phyloP scores from a whole-genome alignment of 345 rosid genomes.

The Salix udensis region DNA sequence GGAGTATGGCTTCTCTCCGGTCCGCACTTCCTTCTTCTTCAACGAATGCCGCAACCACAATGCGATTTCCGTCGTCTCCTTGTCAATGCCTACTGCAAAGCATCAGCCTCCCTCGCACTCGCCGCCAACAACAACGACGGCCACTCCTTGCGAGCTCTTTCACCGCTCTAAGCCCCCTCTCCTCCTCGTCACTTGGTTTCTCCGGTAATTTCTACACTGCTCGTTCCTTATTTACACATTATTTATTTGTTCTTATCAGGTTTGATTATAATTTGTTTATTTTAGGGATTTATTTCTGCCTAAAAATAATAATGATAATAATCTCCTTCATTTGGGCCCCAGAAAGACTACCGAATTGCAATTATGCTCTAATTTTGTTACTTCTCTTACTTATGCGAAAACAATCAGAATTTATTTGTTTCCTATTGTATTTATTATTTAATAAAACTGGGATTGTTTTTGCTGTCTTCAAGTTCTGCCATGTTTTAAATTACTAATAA shows the following conservation, averaged over 20 bases:
- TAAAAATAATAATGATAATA: too few species aligned
- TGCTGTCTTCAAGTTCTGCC: background rate
- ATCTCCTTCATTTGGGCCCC: too few species aligned
- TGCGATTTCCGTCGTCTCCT: constrained; percentile 32
- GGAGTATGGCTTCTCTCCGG: constrained; percentile 65
- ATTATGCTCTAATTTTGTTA: too few species aligned
- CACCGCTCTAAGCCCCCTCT: constrained; percentile 42
- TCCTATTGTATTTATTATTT: too few species aligned
- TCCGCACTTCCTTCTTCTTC: constrained; percentile 50
- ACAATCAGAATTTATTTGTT: too few species aligned
- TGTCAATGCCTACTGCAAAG: background rate
- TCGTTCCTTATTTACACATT: background rate
- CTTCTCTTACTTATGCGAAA: too few species aligned
- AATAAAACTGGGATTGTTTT: too few species aligned
- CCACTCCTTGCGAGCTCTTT: constrained; percentile 31
- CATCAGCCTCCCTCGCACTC: constrained; percentile 21
- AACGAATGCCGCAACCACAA: constrained; percentile 14
- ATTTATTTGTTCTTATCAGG: background rate
- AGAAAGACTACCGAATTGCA: too few species aligned
- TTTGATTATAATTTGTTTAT: background rate
- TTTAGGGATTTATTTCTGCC: background rate
- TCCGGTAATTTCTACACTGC: constrained; percentile 35
- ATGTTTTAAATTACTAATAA: background rate
- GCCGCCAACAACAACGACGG: constrained; percentile 21
- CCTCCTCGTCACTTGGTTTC: constrained; percentile 35